Percentiles rank a stretch among this genome's conserved stretches.
Conservation (phyloP, 139 green algal species). For the Chlamydomonas sphaeroides region DNA sequence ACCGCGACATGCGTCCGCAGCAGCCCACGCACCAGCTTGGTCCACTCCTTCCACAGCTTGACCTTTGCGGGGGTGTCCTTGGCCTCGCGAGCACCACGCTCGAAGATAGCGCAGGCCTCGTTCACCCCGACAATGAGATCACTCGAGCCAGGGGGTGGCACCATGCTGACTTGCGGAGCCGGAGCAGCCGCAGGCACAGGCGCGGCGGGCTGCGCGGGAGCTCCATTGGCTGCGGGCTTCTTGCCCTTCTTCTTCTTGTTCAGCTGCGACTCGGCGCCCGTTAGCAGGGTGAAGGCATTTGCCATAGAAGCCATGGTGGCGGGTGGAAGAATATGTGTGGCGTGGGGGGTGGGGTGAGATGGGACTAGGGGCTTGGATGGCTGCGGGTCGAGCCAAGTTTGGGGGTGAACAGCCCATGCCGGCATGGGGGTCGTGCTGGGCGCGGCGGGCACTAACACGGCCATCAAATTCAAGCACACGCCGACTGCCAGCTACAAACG, state of each 20-base stretch:
- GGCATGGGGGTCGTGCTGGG: too few species aligned
- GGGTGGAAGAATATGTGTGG: too few species aligned
- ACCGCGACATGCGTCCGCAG: too few species aligned
- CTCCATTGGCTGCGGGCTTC: slow-evolving; percentile 8
- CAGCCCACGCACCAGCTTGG: slow-evolving; percentile 38
- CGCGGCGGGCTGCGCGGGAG: background rate
- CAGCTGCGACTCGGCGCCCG: slow-evolving; percentile 16
- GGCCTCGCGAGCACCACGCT: slow-evolving; percentile 30
- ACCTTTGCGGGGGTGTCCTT: slow-evolving; percentile 22
- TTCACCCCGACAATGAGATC: slow-evolving; percentile 27
- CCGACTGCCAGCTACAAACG: too few species aligned
- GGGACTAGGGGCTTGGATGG: too few species aligned
- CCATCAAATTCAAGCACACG: too few species aligned
- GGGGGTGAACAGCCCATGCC: too few species aligned
- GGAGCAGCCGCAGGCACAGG: background rate
- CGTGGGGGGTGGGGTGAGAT: background rate
- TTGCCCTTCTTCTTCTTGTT: slow-evolving; percentile 40
- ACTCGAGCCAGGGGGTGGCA: background rate
- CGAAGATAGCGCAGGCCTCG: slow-evolving; percentile 34
- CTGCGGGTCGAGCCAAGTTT: too few species aligned
- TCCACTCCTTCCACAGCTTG: slow-evolving; percentile 62
- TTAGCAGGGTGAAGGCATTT: slow-evolving; percentile 30
- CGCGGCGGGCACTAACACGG: too few species aligned
- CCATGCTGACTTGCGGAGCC: background rate
- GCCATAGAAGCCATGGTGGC: slow-evolving; percentile 9